phyloP scores from a whole-genome alignment of 1,284 basidiomycete genomes.

The Sanghuangporus weigelae region DNA sequence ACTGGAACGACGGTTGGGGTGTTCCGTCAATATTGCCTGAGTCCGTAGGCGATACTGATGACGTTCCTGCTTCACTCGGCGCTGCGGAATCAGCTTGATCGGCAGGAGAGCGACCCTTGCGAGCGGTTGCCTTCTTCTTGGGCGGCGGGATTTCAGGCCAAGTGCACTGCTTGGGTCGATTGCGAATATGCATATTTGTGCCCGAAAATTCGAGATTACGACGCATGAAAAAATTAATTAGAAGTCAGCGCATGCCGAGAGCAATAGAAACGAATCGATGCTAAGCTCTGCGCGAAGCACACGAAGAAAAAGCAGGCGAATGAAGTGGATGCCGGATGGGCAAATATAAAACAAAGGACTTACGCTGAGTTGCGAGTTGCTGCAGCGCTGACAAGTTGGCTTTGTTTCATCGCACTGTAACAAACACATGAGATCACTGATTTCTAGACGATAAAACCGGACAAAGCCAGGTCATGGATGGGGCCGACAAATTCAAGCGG shows the following conservation, averaged over 20 bases:
- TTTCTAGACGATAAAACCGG: constrained; percentile 2
- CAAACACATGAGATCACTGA: constrained; percentile 2
- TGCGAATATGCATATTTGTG: background rate
- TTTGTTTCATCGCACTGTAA: constrained; percentile 28
- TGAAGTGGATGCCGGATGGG: background rate
- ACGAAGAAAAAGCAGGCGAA: background rate
- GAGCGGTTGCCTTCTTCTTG: constrained; percentile 18
- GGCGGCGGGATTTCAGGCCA: constrained; percentile 26
- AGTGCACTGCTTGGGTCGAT: constrained; percentile 21
- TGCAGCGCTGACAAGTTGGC: constrained; percentile 27
- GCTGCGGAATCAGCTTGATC: constrained; percentile 2
- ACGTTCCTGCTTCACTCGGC: constrained; percentile 9
- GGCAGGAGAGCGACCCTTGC: constrained; percentile 4
- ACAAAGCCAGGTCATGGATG: background rate
- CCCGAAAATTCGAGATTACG: background rate
- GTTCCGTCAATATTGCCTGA: background rate
- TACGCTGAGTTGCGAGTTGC: constrained; percentile 27
- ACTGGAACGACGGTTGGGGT: constrained; percentile 3
- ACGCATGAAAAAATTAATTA: background rate
- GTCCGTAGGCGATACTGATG: constrained; percentile 7
- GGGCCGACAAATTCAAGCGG: background rate
- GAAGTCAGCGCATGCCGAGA: constrained; percentile 1
- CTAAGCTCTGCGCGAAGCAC: too few species aligned
- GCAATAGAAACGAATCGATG: background rate
- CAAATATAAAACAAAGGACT: constrained; percentile 9